phyloP scores from a whole-genome alignment of 495 filamentous ascomycete species.

The Apodospora peruviana region DNA sequence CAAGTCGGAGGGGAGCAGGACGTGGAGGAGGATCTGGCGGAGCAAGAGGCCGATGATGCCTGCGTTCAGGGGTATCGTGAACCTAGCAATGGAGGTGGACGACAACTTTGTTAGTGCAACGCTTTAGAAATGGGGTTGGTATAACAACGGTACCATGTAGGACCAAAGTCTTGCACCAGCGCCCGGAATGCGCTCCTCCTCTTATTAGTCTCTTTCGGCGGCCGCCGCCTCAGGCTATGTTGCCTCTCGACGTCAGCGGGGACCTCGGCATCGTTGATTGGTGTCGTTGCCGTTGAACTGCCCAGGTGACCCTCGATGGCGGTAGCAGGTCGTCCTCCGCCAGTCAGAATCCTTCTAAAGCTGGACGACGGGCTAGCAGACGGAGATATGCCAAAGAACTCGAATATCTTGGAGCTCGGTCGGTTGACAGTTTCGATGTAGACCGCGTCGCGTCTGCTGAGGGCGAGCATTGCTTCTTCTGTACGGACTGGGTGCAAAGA shows the following conservation, averaged over 20 bases:
- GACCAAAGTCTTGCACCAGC: constrained; percentile 4
- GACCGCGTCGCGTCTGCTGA: constrained; percentile 5
- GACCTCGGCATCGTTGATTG: too few species aligned
- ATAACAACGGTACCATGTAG: constrained; percentile 8
- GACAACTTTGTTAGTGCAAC: too few species aligned
- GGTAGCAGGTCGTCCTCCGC: not conserved
- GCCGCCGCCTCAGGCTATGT: not conserved
- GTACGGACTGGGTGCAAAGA: too few species aligned
- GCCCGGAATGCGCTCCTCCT: not conserved
- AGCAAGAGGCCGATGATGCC: constrained; percentile 8
- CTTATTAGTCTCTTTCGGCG: not conserved
- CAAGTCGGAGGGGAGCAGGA: not conserved
- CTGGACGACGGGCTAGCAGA: not conserved
- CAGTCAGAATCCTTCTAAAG: not conserved
- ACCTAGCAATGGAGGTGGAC: too few species aligned
- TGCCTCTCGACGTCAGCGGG: too few species aligned
- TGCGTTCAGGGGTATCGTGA: constrained; percentile 9
- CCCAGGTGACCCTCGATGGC: too few species aligned
- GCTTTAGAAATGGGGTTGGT: too few species aligned
- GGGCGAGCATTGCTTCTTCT: not conserved
- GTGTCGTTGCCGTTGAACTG: too few species aligned
- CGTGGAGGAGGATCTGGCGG: not conserved
- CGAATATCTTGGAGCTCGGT: constrained; percentile 21
- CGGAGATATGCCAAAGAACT: constrained; percentile 20
- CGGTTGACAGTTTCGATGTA: constrained; percentile 7